A percentile compares a stretch with the other conserved stretches of the same genome.
These are phyloP conservation scores for Acanthamoeba royreba DNA, from an alignment of 208 protist species.

Conservation along the genomic window DNA sequence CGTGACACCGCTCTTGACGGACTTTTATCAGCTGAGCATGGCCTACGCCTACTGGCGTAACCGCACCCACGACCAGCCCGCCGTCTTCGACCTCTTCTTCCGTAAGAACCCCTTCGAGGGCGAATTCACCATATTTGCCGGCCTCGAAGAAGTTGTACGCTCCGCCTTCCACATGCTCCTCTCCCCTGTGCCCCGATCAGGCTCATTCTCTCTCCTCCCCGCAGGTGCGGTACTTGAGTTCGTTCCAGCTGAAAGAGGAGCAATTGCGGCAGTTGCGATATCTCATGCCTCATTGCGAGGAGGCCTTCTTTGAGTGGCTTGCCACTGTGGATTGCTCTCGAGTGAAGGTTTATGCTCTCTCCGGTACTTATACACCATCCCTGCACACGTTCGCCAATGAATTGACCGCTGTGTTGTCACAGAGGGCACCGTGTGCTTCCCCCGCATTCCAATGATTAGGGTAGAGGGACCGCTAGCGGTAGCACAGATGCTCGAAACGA, in stretches of 20 bases:
- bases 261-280: background rate
- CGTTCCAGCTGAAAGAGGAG: background rate
- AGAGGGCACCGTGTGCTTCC: conserved; percentile 82
- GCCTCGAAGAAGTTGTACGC: conserved; percentile 69
- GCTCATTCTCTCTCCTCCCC: background rate
- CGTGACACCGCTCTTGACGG: background rate
- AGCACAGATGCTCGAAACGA: conserved; percentile 84
- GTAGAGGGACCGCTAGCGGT: conserved; percentile 83
- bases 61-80: conserved; percentile 59
- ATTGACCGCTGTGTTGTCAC: background rate
- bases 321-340: conserved; percentile 16
- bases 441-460: conserved; percentile 78
- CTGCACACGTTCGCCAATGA: background rate
- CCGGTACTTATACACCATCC: background rate
- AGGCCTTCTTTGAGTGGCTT: conserved; percentile 51
- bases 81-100: conserved; percentile 88
- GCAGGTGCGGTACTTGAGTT: background rate
- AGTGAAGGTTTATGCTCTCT: conserved; percentile 70
- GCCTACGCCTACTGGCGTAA: conserved; percentile 79
- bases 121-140: conserved; percentile 82
- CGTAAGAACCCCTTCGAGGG: conserved; percentile 86
- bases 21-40: conserved; percentile 79
- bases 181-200: background rate
- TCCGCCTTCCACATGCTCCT: background rate
- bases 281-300: conserved; percentile 7